phyloP scores from a whole-genome alignment of 2,329 filamentous ascomycete genomes.

The Fusarium albosuccineum region DNA sequence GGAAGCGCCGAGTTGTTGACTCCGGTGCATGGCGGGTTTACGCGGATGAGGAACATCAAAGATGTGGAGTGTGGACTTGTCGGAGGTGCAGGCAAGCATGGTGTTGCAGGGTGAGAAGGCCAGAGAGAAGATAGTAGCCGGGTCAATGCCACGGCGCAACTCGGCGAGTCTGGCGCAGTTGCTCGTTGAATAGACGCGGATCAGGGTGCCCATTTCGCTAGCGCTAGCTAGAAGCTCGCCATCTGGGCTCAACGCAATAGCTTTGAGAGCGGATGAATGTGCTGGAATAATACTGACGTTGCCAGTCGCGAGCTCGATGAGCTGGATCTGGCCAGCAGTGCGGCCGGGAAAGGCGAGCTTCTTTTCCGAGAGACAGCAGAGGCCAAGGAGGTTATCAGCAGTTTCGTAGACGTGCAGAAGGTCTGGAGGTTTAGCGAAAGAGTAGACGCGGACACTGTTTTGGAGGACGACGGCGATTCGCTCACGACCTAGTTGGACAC shows the following conservation, averaged over 20 bases:
- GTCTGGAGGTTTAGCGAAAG: slow-evolving; percentile 78
- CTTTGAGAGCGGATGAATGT: slow-evolving; percentile 82
- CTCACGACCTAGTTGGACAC: slow-evolving; percentile 80
- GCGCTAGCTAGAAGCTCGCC: slow-evolving; percentile 88
- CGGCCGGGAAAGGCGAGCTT: slow-evolving; percentile 88
- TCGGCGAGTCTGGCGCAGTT: slow-evolving; percentile 87
- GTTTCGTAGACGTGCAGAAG: slow-evolving; percentile 86
- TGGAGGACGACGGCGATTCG: slow-evolving; percentile 85
- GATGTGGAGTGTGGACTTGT: slow-evolving; percentile 95
- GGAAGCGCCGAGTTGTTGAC: slow-evolving; percentile 45
- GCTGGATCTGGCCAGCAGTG: slow-evolving; percentile 87
- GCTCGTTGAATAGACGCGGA: slow-evolving; percentile 85
- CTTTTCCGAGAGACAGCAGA: slow-evolving; percentile 82
- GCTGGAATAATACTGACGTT: slow-evolving; percentile 95
- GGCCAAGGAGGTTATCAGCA: slow-evolving; percentile 82
- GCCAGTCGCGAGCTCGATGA: slow-evolving; percentile 81
- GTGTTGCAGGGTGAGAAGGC: slow-evolving; percentile 86
- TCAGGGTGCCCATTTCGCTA: slow-evolving; percentile 89
- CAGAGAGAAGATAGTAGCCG: slow-evolving; percentile 87
- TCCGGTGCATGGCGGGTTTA: slow-evolving; percentile 52
- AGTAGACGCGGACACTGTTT: slow-evolving; percentile 85
- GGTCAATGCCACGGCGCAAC: slow-evolving; percentile 89
- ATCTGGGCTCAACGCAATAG: slow-evolving; percentile 83
- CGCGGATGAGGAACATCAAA: slow-evolving; percentile 82
- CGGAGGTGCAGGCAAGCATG: slow-evolving; percentile 90